phyloP scores from a whole-genome alignment of 768 basidiomycete genomes.

The Boletus barrowsii region DNA sequence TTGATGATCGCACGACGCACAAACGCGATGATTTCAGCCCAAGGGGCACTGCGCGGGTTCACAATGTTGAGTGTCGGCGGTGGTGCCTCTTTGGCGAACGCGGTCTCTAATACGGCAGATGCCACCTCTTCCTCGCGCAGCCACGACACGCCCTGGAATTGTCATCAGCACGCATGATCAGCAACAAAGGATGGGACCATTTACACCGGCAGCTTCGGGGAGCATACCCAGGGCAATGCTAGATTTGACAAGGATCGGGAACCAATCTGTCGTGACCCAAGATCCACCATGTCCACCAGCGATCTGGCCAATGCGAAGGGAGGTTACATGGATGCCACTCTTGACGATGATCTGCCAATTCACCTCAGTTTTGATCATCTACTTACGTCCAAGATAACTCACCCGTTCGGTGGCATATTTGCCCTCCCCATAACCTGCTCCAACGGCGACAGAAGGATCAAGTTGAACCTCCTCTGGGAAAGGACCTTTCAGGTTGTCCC shows the following conservation, averaged over 20 bases:
- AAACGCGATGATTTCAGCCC: slow-evolving; percentile 29
- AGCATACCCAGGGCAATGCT: slow-evolving; percentile 29
- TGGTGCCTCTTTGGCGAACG: slow-evolving; percentile 13
- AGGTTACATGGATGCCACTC: slow-evolving; percentile 35
- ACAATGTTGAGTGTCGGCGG: slow-evolving; percentile 35
- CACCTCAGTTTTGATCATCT: neutral
- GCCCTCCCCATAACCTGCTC: slow-evolving; percentile 44
- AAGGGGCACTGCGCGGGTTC: slow-evolving; percentile 36
- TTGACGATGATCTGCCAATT: slow-evolving; percentile 33
- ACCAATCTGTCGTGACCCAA: slow-evolving; percentile 47
- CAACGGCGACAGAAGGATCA: slow-evolving; percentile 34
- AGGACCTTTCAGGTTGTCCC: slow-evolving; percentile 27
- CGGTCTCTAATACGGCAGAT: slow-evolving; percentile 29
- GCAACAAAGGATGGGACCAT: slow-evolving; percentile 6
- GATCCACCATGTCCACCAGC: slow-evolving; percentile 39
- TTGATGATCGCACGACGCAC: slow-evolving; percentile 20
- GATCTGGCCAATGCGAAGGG: slow-evolving; percentile 47
- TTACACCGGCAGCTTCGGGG: slow-evolving; percentile 33
- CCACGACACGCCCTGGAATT: slow-evolving; percentile 39
- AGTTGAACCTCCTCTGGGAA: slow-evolving; percentile 36
- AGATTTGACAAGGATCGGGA: slow-evolving; percentile 41
- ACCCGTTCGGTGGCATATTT: slow-evolving; percentile 45
- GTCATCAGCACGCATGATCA: neutral
- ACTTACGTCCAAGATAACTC: neutral
- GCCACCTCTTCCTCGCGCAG: slow-evolving; percentile 41